Evolutionary conservation across 2,329 filamentous ascomycete genomes (phyloP).

Genomic region (Paracorniculantispora psalliotae): DNA sequence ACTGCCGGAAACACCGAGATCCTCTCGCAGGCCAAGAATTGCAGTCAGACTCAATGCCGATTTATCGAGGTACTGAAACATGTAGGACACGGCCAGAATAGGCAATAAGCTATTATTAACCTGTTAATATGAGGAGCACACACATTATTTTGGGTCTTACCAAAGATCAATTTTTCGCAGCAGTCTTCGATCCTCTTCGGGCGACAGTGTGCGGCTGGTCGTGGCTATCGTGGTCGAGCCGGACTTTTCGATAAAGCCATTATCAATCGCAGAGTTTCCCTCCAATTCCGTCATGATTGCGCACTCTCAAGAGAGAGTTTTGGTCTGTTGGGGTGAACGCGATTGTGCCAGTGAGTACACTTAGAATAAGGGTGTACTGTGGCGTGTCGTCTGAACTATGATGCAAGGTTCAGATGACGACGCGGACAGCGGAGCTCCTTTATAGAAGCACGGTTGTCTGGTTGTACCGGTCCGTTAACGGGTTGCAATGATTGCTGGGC

Average conservation of each 20-base stretch:
- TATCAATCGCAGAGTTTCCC: background rate
- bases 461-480: background rate
- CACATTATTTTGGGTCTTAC: too few relatives aligned
- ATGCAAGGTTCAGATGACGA: background rate
- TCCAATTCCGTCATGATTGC: background rate
- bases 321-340: too few relatives aligned
- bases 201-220: background rate
- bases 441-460: background rate
- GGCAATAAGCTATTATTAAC: constrained; percentile 42
- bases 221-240: background rate
- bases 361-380: too few relatives aligned
- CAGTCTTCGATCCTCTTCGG: constrained; percentile 42
- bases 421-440: background rate
- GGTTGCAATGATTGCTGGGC: background rate
- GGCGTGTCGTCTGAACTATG: background rate
- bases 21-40: constrained; percentile 43
- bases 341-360: too few relatives aligned
- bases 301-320: background rate
- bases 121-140: background rate
- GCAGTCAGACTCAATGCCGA: constrained; percentile 48
- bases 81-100: constrained; percentile 47
- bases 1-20: constrained; percentile 41
- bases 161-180: constrained; percentile 54
- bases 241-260: background rate
- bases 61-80: constrained; percentile 58